Conservation (phyloP, 441 rosid species). For the Rhodomyrtus psidioides region DNA sequence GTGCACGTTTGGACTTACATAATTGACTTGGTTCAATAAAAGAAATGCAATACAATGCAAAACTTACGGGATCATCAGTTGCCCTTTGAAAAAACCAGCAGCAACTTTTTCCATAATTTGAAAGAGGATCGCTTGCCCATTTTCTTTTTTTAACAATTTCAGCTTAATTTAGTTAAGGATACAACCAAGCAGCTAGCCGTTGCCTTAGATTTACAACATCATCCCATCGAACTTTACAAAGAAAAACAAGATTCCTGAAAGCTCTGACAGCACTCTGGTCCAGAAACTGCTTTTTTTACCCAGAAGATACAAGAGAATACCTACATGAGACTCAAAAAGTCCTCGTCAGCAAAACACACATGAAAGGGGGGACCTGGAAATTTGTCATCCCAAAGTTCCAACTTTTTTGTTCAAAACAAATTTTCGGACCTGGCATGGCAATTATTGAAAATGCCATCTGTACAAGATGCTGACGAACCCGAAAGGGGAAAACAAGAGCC, state of each 20-base stretch:
- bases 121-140: neutral
- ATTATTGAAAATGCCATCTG: neutral
- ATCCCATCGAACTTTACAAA: neutral
- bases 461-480: neutral
- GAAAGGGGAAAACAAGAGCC: neutral
- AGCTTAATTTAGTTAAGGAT: neutral
- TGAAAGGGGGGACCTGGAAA: neutral
- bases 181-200: neutral
- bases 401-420: neutral
- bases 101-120: neutral
- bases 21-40: neutral
- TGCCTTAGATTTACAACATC: neutral
- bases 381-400: neutral
- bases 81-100: neutral
- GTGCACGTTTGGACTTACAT: neutral
- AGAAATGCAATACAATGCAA: neutral
- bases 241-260: neutral
- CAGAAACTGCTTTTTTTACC: neutral
- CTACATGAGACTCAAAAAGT: neutral
- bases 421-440: neutral
- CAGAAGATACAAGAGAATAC: neutral
- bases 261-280: neutral
- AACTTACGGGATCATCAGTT: neutral
- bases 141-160: neutral
- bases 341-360: neutral